Conservation (phyloP, 2,329 filamentous ascomycete genomes). For the Canariomyces notabilis region DNA sequence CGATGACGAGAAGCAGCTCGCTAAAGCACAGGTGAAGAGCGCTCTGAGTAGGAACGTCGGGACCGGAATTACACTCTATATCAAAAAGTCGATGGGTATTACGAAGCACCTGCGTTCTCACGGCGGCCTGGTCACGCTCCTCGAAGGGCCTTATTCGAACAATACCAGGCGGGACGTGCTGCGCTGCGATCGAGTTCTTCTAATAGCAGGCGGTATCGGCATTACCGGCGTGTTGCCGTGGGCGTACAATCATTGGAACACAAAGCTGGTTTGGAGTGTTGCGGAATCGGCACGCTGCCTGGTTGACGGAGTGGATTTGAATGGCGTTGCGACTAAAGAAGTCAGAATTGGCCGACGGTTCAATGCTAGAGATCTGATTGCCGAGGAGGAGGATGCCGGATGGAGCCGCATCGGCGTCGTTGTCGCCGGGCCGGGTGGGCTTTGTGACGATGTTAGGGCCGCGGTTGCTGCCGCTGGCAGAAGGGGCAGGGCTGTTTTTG, state of each 20-base stretch:
- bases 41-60: too few relatives aligned
- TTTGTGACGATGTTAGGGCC: conserved; percentile 37
- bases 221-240: conserved; percentile 39
- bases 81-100: conserved; percentile 32
- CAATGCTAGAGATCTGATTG: conserved; percentile 29
- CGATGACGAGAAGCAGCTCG: too few relatives aligned
- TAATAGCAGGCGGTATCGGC: conserved; percentile 43
- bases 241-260: conserved; percentile 29
- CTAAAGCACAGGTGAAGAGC: too few relatives aligned
- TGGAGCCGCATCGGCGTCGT: conserved; percentile 33
- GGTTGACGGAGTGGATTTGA: conserved; percentile 30
- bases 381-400: conserved; percentile 28
- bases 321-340: conserved; percentile 29
- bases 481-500: conserved; percentile 3
- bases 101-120: conserved; percentile 29
- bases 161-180: conserved; percentile 25
- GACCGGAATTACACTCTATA: conserved; percentile 32
- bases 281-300: conserved; percentile 27
- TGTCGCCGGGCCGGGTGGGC: conserved; percentile 35
- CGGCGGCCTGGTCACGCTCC: conserved; percentile 30
- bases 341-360: conserved; percentile 32
- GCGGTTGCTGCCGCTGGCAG: conserved; percentile 21
- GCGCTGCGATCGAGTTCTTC: conserved; percentile 33
- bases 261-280: conserved; percentile 35
- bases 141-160: conserved; percentile 36